Evolutionary conservation across 495 filamentous ascomycete genomes (phyloP), one percentile per base, ranked within the genome.

Genomic region (Melanomma pulvis-pyrius): DNA sequence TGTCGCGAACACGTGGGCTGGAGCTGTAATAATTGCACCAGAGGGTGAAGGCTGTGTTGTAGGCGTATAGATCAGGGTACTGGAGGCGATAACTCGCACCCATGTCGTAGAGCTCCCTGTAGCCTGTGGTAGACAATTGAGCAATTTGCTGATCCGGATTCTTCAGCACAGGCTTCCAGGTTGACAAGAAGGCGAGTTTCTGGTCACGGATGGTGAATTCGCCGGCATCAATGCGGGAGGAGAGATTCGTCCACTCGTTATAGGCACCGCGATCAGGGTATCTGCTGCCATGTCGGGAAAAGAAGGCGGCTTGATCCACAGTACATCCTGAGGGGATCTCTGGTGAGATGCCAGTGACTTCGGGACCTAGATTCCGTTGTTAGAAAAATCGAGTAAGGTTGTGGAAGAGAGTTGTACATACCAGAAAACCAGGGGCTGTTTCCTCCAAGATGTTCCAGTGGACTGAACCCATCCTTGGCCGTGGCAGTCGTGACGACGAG

Each of bases 1-100:
- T 80, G 73, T 84, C 62, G 17, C 62, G 39, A 25, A 65, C 62
- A 8, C 62, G 36, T 13, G 62, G 62, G 30, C 63, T 63, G 12
- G 57, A 47, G 44, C 79, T 76, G 68, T 86, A 86, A 52, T 83
- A 78, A 66, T 87, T 87, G 5, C 82, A 81, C 84, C 84, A 87
- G 11, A 83, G 74, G 7, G 79, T 70, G 75, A 86, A 86, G 0
- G 78, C 78, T 15, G 78, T 79, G 47, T 82, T 82, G 48, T 85
- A 80, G 21, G 71, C 69, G 70, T 87, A 87, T 39, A 87, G 79
- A n/a, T 77, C 60, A 15, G 84, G 83, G 61, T 86, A 84, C 60
- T 73, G 76, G 63, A 74, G 58, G 25, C 59, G 44, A 13, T 46
- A 75, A 12, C 68, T 74, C 32, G 78, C 75, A 30, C 74, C 75